Conservation (phyloP, 2,329 filamentous ascomycete species). For the Tolypocladium tundrense region DNA sequence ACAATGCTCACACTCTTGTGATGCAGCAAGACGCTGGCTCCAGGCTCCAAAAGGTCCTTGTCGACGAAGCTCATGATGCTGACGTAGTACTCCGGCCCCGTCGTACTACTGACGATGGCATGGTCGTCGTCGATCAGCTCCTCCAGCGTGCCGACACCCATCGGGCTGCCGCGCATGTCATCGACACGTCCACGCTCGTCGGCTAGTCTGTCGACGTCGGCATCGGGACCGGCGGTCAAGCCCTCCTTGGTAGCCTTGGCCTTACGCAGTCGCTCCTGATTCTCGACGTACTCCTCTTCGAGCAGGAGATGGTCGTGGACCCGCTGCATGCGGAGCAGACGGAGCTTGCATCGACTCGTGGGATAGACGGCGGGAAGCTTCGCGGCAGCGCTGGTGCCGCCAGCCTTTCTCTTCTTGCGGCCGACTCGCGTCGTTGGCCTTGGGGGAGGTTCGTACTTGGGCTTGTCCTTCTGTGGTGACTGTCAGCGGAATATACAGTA, state of each 20-base stretch:
- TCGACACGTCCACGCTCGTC: slow-evolving; percentile 93
- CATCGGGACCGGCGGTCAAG: slow-evolving; percentile 58
- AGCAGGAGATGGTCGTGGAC: slow-evolving; percentile 95
- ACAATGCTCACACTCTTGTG: slow-evolving; percentile 98
- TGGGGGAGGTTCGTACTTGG: slow-evolving; percentile 98
- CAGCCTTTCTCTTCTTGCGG: slow-evolving; percentile 95
- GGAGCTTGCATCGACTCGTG: slow-evolving; percentile 93
- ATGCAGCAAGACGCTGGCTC: slow-evolving; percentile 87
- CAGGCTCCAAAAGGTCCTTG: slow-evolving; percentile 94
- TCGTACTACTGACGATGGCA: slow-evolving; percentile 94
- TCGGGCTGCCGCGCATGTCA: slow-evolving; percentile 96
- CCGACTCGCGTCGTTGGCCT: slow-evolving; percentile 94
- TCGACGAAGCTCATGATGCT: slow-evolving; percentile 99
- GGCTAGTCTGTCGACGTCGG: slow-evolving; percentile 70
- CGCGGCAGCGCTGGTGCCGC: slow-evolving; percentile 84
- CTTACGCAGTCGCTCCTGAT: slow-evolving; percentile 92
- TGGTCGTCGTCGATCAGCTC: slow-evolving; percentile 99
- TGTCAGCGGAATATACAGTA: slow-evolving; percentile 8
- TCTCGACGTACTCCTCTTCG: slow-evolving; percentile 98
- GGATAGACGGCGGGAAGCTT: slow-evolving; percentile 93
- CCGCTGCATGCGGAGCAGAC: slow-evolving; percentile 94
- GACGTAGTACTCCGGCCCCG: slow-evolving; percentile 96
- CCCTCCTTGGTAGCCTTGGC: slow-evolving; percentile 73
- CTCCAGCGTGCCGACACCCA: slow-evolving; percentile 95
- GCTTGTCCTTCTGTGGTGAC: slow-evolving; percentile 81